Conservation (phyloP, 75 land plant genomes). For the Sequoiadendron giganteum region DNA sequence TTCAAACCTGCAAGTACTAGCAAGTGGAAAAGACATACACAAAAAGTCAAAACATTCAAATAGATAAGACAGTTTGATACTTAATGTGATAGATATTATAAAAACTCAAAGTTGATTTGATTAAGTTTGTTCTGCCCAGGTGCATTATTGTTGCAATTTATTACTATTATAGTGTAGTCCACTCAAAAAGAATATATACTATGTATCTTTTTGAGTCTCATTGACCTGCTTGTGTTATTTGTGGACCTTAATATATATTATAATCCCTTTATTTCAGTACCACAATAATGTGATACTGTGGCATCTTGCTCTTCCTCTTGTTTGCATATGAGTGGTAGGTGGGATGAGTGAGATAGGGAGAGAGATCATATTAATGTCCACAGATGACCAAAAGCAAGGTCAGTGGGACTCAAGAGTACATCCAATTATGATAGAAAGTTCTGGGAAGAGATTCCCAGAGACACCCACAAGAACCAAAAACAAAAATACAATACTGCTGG, state of each 20-base stretch:
- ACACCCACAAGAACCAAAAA: no score
- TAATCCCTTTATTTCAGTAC: background rate
- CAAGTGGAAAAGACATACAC: background rate
- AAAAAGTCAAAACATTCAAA: background rate
- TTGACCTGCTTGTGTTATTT: background rate
- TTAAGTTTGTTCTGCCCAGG: background rate
- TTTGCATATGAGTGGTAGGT: background rate
- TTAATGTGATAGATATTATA: background rate
- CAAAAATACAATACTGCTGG: no score
- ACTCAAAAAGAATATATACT: background rate
- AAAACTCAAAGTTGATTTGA: background rate
- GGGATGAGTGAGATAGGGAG: background rate
- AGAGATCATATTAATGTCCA: no score
- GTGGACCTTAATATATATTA: background rate
- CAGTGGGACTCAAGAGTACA: no score
- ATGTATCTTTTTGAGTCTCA: background rate
- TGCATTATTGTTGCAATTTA: background rate
- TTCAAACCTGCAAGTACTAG: background rate
- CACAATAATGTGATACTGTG: background rate
- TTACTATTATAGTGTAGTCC: background rate
- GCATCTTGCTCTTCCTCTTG: background rate
- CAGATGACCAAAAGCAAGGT: no score
- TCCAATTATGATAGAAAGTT: no score
- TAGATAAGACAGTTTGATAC: background rate
- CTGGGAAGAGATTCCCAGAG: no score